Evolutionary conservation across 2,329 filamentous ascomycete genomes (phyloP).

Genomic region (Penicillium sp.): DNA sequence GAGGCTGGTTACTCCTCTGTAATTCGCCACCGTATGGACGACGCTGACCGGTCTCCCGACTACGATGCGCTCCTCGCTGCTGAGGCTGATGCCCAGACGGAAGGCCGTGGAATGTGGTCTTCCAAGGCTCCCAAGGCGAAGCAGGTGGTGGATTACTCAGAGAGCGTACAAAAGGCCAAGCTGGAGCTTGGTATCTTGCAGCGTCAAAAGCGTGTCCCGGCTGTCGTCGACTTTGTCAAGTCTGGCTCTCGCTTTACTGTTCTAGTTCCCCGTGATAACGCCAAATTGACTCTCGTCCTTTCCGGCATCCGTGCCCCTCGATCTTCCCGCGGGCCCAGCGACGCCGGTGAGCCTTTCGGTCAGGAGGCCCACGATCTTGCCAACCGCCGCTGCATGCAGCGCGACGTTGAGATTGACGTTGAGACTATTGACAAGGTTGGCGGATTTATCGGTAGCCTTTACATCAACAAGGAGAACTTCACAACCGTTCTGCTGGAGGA

Average conservation of each 20-base stretch:
- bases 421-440: constrained; percentile 94
- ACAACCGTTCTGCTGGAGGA: constrained; percentile 92
- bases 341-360: constrained; percentile 87
- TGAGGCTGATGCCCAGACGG: constrained; percentile 68
- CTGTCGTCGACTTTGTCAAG: constrained; percentile 95
- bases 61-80: constrained; percentile 66
- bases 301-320: constrained; percentile 88
- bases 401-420: constrained; percentile 94
- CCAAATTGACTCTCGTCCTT: constrained; percentile 92
- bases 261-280: constrained; percentile 84
- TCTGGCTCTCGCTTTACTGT: constrained; percentile 93
- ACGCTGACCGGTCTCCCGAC: constrained; percentile 88
- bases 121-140: constrained; percentile 80
- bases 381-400: constrained; percentile 82
- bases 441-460: constrained; percentile 93
- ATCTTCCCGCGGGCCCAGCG: constrained; percentile 76
- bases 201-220: constrained; percentile 87
- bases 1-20: constrained; percentile 92
- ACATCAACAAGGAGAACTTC: constrained; percentile 93
- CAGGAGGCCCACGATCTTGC: constrained; percentile 93
- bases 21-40: constrained; percentile 90
- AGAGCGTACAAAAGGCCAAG: constrained; percentile 92
- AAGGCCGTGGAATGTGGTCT: constrained; percentile 93
- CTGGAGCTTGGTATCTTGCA: constrained; percentile 84
- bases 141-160: constrained; percentile 85